Percentiles rank a stretch among this genome's conserved stretches.
Evolutionary conservation across 192 early-diverging fungal species (phyloP).

Genomic region (Spizellomyces sp.): DNA sequence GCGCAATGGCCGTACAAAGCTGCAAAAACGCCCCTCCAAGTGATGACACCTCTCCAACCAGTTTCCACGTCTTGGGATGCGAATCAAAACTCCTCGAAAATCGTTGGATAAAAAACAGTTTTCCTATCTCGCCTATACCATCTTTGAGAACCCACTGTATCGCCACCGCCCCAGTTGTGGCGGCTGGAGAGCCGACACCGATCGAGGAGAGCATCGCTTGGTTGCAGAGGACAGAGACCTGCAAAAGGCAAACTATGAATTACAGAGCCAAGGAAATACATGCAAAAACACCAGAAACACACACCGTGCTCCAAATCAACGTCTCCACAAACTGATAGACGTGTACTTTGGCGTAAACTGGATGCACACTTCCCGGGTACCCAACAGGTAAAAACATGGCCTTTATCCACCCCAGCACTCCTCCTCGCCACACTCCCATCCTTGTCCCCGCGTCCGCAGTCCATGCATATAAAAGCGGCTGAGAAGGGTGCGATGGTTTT

Average conservation of each 20-base stretch:
- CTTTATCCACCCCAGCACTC: constrained; percentile 38
- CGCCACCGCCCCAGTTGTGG: constrained; percentile 61
- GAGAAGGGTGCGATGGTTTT: background rate
- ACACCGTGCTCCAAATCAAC: constrained; percentile 60
- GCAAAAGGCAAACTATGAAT: background rate
- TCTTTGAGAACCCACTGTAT: constrained; percentile 75
- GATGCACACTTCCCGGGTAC: constrained; percentile 63
- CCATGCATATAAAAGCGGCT: background rate
- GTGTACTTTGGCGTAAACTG: constrained; percentile 59
- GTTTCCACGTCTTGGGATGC: constrained; percentile 74
- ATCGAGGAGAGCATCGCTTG: constrained; percentile 69
- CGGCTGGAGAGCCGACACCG: constrained; percentile 54
- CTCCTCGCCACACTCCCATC: background rate
- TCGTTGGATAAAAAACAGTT: constrained; percentile 70
- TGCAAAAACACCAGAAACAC: background rate
- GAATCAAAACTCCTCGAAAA: constrained; percentile 71
- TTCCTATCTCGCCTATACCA: constrained; percentile 68
- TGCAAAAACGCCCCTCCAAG: constrained; percentile 60
- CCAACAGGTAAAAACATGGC: constrained; percentile 63
- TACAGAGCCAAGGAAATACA: constrained; percentile 1
- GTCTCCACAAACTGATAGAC: constrained; percentile 65
- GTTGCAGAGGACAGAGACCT: constrained; percentile 66
- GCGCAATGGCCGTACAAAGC: constrained; percentile 58
- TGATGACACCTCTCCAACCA: constrained; percentile 63
- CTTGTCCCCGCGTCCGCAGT: background rate